Conservation (phyloP, 768 basidiomycete genomes). For the Trichaptum fuscoviolaceum region DNA sequence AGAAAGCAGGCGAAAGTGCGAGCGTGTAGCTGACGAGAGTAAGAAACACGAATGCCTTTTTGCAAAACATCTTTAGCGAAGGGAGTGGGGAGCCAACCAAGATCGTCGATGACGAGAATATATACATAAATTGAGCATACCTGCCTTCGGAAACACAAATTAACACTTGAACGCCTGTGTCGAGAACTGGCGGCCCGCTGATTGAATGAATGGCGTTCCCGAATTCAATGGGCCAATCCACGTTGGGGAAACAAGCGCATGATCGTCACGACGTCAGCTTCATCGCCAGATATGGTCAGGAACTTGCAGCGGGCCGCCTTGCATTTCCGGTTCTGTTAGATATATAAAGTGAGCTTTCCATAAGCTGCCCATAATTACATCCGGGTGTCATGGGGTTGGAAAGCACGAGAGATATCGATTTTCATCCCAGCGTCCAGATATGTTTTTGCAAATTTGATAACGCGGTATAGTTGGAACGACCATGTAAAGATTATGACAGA, state of each 20-base stretch:
- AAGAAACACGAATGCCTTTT: not conserved
- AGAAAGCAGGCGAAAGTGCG: conserved; percentile 42
- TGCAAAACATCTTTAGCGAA: not conserved
- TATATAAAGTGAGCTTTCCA: not conserved
- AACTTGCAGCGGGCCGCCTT: not conserved
- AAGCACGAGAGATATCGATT: no score
- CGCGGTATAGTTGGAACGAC: no score
- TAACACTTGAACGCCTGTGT: not conserved
- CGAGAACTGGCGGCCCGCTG: not conserved
- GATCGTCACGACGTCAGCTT: not conserved
- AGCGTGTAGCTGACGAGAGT: not conserved
- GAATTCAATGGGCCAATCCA: not conserved
- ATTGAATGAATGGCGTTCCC: not conserved
- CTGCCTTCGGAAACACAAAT: not conserved
- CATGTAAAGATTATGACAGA: no score
- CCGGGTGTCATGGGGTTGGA: not conserved
- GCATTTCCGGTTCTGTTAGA: not conserved
- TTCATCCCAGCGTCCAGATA: not conserved
- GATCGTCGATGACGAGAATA: not conserved
- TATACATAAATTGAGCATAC: not conserved
- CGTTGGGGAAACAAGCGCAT: not conserved
- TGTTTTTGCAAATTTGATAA: no score
- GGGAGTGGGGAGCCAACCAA: no score
- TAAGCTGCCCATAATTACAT: not conserved
- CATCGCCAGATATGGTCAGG: not conserved